Evolutionary conservation across 164 flowering plant genomes (phyloP), one percentile per base, ranked within the genome.

Genomic region (Umbellularia californica): DNA sequence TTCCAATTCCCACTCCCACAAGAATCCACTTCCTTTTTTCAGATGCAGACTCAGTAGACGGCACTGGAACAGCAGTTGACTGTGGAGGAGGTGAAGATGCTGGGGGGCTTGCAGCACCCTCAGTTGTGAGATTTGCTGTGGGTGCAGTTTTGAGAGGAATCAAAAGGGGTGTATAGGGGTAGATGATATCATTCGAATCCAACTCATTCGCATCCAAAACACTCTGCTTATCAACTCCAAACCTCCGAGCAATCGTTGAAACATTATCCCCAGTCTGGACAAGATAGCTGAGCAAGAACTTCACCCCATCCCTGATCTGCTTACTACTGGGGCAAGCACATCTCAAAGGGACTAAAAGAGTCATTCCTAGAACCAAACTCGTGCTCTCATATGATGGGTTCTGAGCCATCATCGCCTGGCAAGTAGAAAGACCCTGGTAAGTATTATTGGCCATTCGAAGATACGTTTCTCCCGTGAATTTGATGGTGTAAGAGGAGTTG

Each of bases 341-440:
- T 78, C 88, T 77, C 6, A 92, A 72, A 1, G 97, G 97, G 1
- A 85, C 88, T 14, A 2, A 3, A 11, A 92, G 50, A 22, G 70
- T 3, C 63, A 76, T 1, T 0, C 85, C 85, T 13, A 51, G 73
- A 1, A 14, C 1, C 68, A 90, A 74, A 0, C 77, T 73, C 6
- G 75, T 52, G 30, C 15, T 64, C 0, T 65, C 81, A 47, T 76
- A 70, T 7, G 81, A 70, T 7, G 81, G 72, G 66, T 90, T 92
- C 72, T 83, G 86, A 58, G 82, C 73, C 65, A 80, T 83, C 65
- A 90, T 11, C 58, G 92, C 79, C 75, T 90, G 93, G 76, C 97
- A 92, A 41, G 92, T 92, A 35, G 89, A 81, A 33, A 92, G 84
- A 17, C 85, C 93, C 70, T 92, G 88, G 77, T 81, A 90, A 1